Base-by-base conservation (phyloP, 2,329 filamentous ascomycete species). In the Bertia moriformis region DNA sequence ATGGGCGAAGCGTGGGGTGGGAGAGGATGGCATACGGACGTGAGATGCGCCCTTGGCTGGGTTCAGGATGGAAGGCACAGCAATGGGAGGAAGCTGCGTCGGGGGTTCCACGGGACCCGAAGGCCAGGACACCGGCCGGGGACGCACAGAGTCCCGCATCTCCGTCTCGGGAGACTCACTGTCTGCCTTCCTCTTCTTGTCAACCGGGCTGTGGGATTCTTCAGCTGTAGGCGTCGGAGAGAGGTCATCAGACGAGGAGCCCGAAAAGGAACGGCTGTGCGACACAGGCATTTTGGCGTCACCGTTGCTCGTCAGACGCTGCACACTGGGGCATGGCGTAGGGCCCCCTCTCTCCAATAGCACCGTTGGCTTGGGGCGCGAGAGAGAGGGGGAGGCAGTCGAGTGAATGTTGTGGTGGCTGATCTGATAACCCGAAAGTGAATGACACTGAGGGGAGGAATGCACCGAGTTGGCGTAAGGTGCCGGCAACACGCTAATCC, bases 1-100 rank as follows among this genome's bases (percentile, higher is more conserved):
- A 27, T 27, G 22, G 7, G n/a, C n/a, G 7, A n/a, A 27, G 22
- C 22, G 22, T 10, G 22, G 22, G 7, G 22, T n/a, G n/a, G 22
- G 22, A 27, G 32, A 35, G 7, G 32, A 35, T 10, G 10, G 10
- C 32, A 12, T 35, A 10, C 32, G 32, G 10, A 17, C 19, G 48
- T 41, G 29, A 43, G 42, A 5, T 48, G 49, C n/a, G 49, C 40
- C 32, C 17, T 51, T 44, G 4, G 57, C 49, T 10, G 54, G 56
- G 37, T 62, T 62, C 43, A 62, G 43, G 40, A 62, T 61, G 10
- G 58, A 49, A 41, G 58, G 56, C n/a, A 62, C 56, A 7, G 55
- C 58, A 43, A 60, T 55, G 18, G 57, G 52, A 30, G 58, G 54
- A 33, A 53, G 50, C 33, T 50, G 49, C 4, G 48, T 43, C 12